Percentiles rank a stretch among this genome's conserved stretches.
Evolutionary conservation across 129 eudicot species (phyloP).

Genomic region (Tanacetum coccineum): DNA sequence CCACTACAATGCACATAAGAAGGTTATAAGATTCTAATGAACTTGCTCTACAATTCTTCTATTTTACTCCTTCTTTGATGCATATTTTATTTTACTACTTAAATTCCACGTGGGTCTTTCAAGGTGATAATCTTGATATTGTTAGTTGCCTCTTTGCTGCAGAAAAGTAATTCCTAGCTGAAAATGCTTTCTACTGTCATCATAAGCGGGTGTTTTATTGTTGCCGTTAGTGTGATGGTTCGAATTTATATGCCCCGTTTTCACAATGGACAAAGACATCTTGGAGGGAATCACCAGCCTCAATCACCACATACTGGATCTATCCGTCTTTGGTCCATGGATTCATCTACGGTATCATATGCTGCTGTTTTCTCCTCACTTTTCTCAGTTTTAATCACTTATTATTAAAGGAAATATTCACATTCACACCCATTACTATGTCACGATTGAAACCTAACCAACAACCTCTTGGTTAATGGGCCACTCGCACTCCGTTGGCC

Average conservation of each 20-base stretch:
- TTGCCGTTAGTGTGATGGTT: constrained; percentile 43
- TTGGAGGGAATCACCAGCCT: constrained; percentile 25
- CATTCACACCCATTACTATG: no score
- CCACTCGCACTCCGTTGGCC: no score
- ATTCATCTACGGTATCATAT: constrained; percentile 44
- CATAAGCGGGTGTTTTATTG: constrained; percentile 53
- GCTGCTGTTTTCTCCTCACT: neutral
- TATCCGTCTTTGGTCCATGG: constrained; percentile 43
- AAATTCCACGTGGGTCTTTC: neutral
- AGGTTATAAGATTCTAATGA: no score
- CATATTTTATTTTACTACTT: constrained; percentile 1
- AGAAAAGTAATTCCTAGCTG: constrained; percentile 50
- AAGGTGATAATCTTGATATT: constrained; percentile 8
- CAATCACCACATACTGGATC: constrained; percentile 38
- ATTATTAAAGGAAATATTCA: no score
- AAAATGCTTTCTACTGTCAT: constrained; percentile 47
- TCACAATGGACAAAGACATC: constrained; percentile 33
- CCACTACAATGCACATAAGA: constrained; percentile 40
- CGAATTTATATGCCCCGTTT: constrained; percentile 44
- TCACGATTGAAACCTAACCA: no score
- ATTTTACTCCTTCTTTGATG: neutral
- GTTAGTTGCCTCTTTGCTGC: constrained; percentile 23
- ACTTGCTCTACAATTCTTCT: no score
- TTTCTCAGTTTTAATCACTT: no score
- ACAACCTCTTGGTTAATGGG: no score